Conservation (phyloP, 2,329 filamentous ascomycete genomes). For the Drechslerella coelobrocha region DNA sequence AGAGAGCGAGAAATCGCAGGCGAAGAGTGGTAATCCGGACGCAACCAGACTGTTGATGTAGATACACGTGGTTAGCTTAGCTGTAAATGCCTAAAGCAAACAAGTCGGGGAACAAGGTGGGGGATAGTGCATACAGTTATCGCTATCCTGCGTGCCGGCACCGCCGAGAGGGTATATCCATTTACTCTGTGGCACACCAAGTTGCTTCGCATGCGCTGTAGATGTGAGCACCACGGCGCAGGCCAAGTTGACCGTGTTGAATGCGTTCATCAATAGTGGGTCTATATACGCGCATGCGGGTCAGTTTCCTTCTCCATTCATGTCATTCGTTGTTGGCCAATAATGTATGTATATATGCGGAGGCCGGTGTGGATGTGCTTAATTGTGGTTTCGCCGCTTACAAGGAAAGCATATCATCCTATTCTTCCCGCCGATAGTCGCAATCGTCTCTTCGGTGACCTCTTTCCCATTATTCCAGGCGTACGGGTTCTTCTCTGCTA, state of each 20-base stretch:
- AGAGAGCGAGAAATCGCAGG: slow-evolving; percentile 67
- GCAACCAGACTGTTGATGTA: slow-evolving; percentile 65
- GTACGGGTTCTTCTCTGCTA: slow-evolving; percentile 64
- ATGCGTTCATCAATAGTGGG: slow-evolving; percentile 73
- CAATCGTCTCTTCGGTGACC: slow-evolving; percentile 63
- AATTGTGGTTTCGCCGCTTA: too few relatives aligned
- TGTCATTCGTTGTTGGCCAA: too few relatives aligned
- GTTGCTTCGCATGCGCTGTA: slow-evolving; percentile 63
- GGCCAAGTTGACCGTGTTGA: slow-evolving; percentile 72
- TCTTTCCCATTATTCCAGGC: slow-evolving; percentile 67
- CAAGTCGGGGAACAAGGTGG: not conserved
- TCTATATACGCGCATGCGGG: slow-evolving; percentile 59
- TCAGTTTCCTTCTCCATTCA: too few relatives aligned
- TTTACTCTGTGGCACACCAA: slow-evolving; percentile 65
- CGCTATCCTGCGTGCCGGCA: slow-evolving; percentile 67
- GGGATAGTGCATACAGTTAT: slow-evolving; percentile 61
- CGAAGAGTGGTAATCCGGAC: slow-evolving; percentile 66
- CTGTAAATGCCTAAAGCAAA: not conserved
- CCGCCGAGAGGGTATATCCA: slow-evolving; percentile 72
- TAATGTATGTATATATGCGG: too few relatives aligned
- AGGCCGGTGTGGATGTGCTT: too few relatives aligned
- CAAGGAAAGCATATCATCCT: slow-evolving; percentile 74
- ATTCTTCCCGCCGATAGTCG: slow-evolving; percentile 65
- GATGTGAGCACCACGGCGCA: slow-evolving; percentile 69
- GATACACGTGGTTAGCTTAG: not conserved